These are phyloP conservation scores for Eucalyptus sp. DNA, from an alignment of 345 rosid species.

Conservation along the genomic window DNA sequence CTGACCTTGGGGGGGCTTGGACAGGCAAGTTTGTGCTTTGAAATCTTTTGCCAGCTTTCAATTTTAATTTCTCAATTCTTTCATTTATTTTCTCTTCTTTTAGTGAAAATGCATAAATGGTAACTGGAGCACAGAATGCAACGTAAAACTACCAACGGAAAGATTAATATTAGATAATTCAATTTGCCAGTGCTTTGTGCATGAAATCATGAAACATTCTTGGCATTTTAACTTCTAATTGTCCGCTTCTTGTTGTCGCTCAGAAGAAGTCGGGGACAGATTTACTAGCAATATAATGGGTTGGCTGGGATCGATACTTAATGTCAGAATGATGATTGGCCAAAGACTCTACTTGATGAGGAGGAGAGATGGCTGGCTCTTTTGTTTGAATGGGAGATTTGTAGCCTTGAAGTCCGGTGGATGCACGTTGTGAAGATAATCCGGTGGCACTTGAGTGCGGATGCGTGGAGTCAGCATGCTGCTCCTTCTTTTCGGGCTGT, in stretches of 20 bases:
- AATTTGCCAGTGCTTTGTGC: not conserved
- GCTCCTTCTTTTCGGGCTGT: too few relatives aligned
- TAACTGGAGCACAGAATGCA: not conserved
- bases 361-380: not conserved
- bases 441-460: not conserved
- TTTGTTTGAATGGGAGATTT: not conserved
- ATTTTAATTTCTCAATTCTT: not conserved
- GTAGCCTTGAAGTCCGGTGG: not conserved
- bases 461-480: too few relatives aligned
- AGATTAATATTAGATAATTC: not conserved
- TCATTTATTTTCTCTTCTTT: not conserved
- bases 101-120: not conserved
- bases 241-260: too few relatives aligned
- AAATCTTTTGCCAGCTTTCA: not conserved
- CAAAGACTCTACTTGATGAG: not conserved
- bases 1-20: accelerated
- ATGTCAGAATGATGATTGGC: not conserved
- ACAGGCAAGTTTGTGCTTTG: not conserved
- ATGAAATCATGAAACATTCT: not conserved
- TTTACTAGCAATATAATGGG: not conserved
- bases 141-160: accelerated
- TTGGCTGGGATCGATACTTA: not conserved
- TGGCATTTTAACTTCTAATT: not conserved
- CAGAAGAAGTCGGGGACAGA: not conserved
- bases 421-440: not conserved